Evolutionary conservation across 2,329 filamentous ascomycete species (phyloP).

Genomic region (Colletotrichum magnum): DNA sequence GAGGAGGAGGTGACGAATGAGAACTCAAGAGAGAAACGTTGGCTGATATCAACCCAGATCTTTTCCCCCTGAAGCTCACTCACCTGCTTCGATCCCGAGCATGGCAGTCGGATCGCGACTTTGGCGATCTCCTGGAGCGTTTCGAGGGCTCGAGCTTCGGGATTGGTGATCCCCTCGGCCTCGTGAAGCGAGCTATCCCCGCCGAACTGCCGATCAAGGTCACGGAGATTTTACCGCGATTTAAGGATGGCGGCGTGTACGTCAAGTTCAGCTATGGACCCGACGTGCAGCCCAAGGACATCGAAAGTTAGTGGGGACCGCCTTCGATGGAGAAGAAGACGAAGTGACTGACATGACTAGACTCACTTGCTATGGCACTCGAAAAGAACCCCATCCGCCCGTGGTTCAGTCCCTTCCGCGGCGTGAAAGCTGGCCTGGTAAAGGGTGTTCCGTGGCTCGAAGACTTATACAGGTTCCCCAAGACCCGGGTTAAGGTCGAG

Average conservation of each 20-base stretch:
- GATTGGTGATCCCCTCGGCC: slow-evolving; percentile 65
- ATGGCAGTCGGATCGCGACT: slow-evolving; percentile 64
- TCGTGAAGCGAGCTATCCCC: slow-evolving; percentile 75
- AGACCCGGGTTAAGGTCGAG: slow-evolving; percentile 82
- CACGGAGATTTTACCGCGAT: slow-evolving; percentile 84
- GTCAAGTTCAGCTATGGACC: slow-evolving; percentile 80
- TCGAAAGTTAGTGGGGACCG: slow-evolving; percentile 55
- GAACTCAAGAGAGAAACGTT: neutral
- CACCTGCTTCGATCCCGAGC: slow-evolving; percentile 58
- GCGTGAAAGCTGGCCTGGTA: slow-evolving; percentile 80
- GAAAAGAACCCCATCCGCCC: slow-evolving; percentile 81
- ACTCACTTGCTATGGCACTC: slow-evolving; percentile 73
- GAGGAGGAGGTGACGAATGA: too few relatives aligned
- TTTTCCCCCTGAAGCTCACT: slow-evolving; percentile 84
- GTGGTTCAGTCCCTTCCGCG: slow-evolving; percentile 89
- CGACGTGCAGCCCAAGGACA: slow-evolving; percentile 54
- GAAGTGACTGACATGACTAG: slow-evolving; percentile 39
- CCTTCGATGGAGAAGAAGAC: too few relatives aligned
- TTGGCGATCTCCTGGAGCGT: slow-evolving; percentile 64
- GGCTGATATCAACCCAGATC: slow-evolving; percentile 64
- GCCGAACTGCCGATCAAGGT: slow-evolving; percentile 75
- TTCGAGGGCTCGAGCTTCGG: slow-evolving; percentile 67
- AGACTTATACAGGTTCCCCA: slow-evolving; percentile 88
- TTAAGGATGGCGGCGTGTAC: slow-evolving; percentile 94
- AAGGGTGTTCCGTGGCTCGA: slow-evolving; percentile 93